Conservation (phyloP, 805 yeast species). For the Wickerhamiella musiphila region DNA sequence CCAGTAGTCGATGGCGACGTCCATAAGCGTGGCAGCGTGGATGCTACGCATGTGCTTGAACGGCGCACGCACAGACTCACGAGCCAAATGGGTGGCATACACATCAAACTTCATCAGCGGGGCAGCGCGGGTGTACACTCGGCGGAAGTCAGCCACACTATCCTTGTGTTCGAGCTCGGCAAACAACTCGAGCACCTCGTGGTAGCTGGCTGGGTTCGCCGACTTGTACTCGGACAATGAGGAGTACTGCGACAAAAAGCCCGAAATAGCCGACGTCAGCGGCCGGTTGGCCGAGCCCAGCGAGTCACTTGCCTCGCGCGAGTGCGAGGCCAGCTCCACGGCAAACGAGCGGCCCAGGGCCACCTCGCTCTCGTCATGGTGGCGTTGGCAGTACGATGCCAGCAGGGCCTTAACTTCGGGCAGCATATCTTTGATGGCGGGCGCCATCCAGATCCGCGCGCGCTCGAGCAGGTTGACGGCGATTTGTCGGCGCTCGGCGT, state of each 20-base stretch:
- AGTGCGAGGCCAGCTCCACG: constrained; percentile 62
- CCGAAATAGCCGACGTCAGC: constrained; percentile 40
- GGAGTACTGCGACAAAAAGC: constrained; percentile 57
- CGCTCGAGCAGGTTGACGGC: constrained; percentile 38
- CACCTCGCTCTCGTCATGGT: constrained; percentile 23
- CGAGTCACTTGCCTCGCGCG: constrained; percentile 48
- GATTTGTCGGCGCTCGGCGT: constrained; percentile 56
- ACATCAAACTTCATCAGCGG: constrained; percentile 1
- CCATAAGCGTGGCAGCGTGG: constrained; percentile 43
- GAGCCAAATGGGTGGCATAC: constrained; percentile 9
- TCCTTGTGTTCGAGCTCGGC: constrained; percentile 1
- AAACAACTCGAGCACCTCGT: not conserved
- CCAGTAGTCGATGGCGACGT: constrained; percentile 64
- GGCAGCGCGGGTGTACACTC: constrained; percentile 5
- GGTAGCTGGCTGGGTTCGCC: not conserved
- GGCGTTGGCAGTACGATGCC: constrained; percentile 42
- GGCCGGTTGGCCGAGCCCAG: constrained; percentile 28
- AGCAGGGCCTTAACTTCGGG: constrained; percentile 65
- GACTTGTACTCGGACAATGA: constrained; percentile 15
- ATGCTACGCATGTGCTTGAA: constrained; percentile 38
- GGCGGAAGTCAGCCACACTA: constrained; percentile 1
- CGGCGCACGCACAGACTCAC: constrained; percentile 33
- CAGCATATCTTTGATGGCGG: constrained; percentile 39
- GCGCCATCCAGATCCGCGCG: constrained; percentile 51
- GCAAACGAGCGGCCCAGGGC: constrained; percentile 84